These are phyloP conservation scores for Cokeromyces recurvatus DNA, from an alignment of 371 early-diverging fungal genomes.

Conservation along the genomic window DNA sequence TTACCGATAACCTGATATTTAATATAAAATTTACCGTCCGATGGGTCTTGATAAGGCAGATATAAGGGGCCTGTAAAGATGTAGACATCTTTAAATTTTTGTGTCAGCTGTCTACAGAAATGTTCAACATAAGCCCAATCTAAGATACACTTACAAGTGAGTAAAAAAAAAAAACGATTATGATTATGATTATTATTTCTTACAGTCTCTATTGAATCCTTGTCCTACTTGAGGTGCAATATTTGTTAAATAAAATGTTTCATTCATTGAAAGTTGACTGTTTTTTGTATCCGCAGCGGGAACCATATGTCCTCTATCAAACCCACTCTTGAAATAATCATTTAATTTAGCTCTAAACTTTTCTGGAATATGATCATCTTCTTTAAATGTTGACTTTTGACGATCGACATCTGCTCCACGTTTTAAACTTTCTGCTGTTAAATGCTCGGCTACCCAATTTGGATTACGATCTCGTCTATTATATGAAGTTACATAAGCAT, in stretches of 20 bases:
- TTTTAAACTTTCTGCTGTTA: conserved; percentile 61
- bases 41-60: conserved; percentile 62
- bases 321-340: conserved; percentile 71
- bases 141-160: conserved; percentile 6
- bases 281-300: conserved; percentile 80
- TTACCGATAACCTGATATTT: conserved; percentile 88
- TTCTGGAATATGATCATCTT: conserved; percentile 60
- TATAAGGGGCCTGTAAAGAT: conserved; percentile 81
- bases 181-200: conserved; percentile 14
- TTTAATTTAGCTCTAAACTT: conserved; percentile 63
- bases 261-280: conserved; percentile 68
- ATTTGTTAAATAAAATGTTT: conserved; percentile 76
- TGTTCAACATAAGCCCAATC: conserved; percentile 80
- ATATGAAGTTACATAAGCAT: conserved; percentile 59
- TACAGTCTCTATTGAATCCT: conserved; percentile 80
- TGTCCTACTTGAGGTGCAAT: conserved; percentile 81
- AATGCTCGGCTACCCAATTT: conserved; percentile 83
- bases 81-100: conserved; percentile 66
- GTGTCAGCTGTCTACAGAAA: conserved; percentile 67
- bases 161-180: not conserved
- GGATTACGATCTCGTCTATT: conserved; percentile 81
- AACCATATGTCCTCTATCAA: conserved; percentile 83
- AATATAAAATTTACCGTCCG: conserved; percentile 68
- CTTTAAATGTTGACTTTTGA: conserved; percentile 63
- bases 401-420: conserved; percentile 58